Base-by-base conservation (phyloP, 768 basidiomycete genomes). In the Neoboletus subvelutipes region DNA sequence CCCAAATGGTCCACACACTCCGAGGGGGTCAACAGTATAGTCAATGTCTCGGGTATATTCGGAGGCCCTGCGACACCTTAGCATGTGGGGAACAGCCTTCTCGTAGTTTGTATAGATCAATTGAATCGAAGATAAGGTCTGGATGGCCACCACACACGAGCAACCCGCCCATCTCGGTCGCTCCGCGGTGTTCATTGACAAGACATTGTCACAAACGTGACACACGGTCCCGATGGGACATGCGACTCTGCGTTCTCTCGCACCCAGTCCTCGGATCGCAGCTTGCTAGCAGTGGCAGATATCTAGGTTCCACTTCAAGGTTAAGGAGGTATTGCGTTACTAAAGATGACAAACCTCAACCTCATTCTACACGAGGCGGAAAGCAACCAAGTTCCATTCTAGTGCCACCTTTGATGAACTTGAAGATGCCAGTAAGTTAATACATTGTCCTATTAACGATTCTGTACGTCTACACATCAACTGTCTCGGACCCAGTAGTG, bases 221-320 rank as follows among this genome's bases (percentile, higher is more conserved):
- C 41, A 15, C 17, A n/a, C 43, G 1, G 15, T 26, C 33, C 17
- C 31, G 15, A 50, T 28, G 9, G 7, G 24, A n/a, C 34, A 28
- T 5, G 26, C 12, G 40, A 46, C n/a, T 29, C 15, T 20, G 4
- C 46, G 5, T 28, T 28, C 45, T 45, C 15, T n/a, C 10, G 28
- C 28, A 24, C 18, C 18, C 12, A 10, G 8, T 46, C 59, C 40
- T 49, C 59, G 58, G 59, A 50, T 26, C 42, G 42, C 46, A 34
- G 8, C 45, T 50, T 47, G 52, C 45, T 24, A 22, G 28, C 53
- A 33, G 31, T 26, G 26, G 31, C 42, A 33, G 18, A 58, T 50
- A 42, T 29, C 7, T 42, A 29, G 31, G 29, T 11, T 34, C 37
- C 13, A 24, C 24, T 26, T 42, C 33, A 24, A 26, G 39, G 39